Conservation (phyloP, 1,284 basidiomycete species). For the Ceratobasidium sp. region DNA sequence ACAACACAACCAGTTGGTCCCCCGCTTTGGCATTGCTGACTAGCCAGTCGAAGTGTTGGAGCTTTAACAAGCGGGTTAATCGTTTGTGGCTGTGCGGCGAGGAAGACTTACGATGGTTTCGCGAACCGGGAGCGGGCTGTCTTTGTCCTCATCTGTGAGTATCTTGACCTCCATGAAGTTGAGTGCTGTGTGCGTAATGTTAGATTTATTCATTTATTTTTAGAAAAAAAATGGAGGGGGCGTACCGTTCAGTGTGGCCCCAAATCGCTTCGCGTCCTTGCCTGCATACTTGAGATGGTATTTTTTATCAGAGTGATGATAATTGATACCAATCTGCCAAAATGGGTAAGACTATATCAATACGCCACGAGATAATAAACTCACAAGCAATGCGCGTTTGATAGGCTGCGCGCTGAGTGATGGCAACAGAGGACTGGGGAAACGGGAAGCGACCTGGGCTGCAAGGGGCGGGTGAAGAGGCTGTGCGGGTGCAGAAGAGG, state of each 20-base stretch:
- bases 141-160: no score
- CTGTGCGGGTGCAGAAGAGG: not conserved
- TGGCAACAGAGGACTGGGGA: not conserved
- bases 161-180: no score
- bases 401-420: not conserved
- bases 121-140: not conserved
- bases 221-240: not conserved
- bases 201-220: no score
- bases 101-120: constrained; percentile 7
- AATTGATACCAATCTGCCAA: constrained; percentile 32
- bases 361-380: not conserved
- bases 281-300: not conserved
- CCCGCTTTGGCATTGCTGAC: constrained; percentile 8
- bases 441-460: not conserved
- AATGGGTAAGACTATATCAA: not conserved
- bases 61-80: not conserved
- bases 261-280: constrained; percentile 24
- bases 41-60: constrained; percentile 10
- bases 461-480: not conserved
- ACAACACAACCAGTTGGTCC: constrained; percentile 18
- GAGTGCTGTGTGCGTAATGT: no score
- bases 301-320: not conserved
- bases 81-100: not conserved
- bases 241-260: not conserved
- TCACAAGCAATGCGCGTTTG: constrained; percentile 25